Evolutionary conservation across 164 flowering plant species (phyloP).

Genomic region (Litsea cubeba): DNA sequence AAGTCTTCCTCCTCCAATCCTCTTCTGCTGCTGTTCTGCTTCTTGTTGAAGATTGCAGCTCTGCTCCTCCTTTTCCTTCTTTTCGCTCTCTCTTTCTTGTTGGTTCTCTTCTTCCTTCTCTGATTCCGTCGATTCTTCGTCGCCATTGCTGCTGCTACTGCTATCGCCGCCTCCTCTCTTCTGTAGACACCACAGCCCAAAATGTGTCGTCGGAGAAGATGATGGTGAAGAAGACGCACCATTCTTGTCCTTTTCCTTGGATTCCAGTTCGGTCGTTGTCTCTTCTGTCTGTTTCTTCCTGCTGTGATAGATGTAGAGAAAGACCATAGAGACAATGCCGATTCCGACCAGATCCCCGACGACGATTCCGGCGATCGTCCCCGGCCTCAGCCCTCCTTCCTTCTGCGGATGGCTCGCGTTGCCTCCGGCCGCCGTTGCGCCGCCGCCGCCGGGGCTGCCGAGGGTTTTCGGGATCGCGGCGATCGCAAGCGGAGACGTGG

Average conservation of each 20-base stretch:
- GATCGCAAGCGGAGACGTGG: constrained; percentile 10
- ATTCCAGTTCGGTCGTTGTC: not conserved
- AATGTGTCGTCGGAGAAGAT: not conserved
- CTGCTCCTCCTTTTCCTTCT: not conserved
- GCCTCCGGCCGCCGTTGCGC: constrained; percentile 1
- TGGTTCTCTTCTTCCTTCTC: not conserved
- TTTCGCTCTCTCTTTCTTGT: not conserved
- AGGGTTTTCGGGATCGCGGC: constrained; percentile 8
- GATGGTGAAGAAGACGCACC: constrained; percentile 1
- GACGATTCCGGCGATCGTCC: constrained; percentile 7
- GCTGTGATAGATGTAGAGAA: constrained; percentile 3
- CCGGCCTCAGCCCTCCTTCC: constrained; percentile 3
- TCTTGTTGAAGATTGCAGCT: not conserved
- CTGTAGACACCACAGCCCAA: not conserved
- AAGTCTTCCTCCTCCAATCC: not conserved
- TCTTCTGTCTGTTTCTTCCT: not conserved
- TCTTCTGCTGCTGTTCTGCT: not conserved
- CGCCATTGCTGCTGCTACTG: not conserved
- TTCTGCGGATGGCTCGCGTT: not conserved
- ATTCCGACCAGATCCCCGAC: constrained; percentile 8
- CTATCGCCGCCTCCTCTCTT: not conserved
- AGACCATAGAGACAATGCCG: not conserved
- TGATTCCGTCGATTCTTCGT: not conserved
- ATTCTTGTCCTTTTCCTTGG: not conserved
- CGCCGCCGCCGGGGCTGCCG: not conserved